Conservation (phyloP, 1,284 basidiomycete genomes). For the Ceratobasidium sp. region DNA sequence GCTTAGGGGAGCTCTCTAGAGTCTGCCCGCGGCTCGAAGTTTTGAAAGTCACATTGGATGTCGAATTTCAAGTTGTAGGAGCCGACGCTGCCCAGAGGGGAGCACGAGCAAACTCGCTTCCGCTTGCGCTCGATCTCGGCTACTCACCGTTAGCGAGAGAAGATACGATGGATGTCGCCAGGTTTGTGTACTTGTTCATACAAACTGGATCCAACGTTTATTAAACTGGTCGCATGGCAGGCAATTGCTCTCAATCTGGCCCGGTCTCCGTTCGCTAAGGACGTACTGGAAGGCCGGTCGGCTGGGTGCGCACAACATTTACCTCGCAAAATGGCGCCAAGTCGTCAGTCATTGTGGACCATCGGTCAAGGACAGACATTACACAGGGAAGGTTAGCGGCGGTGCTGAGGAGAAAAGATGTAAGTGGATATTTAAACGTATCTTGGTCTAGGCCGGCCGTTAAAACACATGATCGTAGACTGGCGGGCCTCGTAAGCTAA, state of each 20-base stretch:
- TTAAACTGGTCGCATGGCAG: background rate
- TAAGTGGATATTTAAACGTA: too few species aligned
- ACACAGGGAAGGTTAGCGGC: background rate
- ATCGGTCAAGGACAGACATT: conserved; percentile 8
- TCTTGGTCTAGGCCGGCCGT: too few species aligned
- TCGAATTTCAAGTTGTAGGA: background rate
- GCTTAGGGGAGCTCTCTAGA: background rate
- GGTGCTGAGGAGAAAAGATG: too few species aligned
- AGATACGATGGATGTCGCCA: background rate
- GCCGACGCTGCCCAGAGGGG: background rate
- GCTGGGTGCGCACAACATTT: background rate
- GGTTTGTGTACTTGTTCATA: conserved; percentile 1
- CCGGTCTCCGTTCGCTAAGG: conserved; percentile 11
- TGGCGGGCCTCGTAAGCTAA: too few species aligned
- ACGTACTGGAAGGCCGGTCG: conserved; percentile 24
- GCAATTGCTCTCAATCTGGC: conserved; percentile 10
- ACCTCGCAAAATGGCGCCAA: conserved; percentile 24
- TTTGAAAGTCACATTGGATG: conserved; percentile 20
- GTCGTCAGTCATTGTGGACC: conserved; percentile 7
- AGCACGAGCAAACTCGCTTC: background rate
- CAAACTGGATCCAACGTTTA: background rate
- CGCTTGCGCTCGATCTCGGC: conserved; percentile 17
- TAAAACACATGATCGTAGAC: too few species aligned
- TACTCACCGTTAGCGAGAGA: conserved; percentile 14
- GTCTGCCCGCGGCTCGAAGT: conserved; percentile 4